These are phyloP conservation scores for Dipodascus geniculatus DNA, from an alignment of 805 yeast genomes.

Conservation along the genomic window DNA sequence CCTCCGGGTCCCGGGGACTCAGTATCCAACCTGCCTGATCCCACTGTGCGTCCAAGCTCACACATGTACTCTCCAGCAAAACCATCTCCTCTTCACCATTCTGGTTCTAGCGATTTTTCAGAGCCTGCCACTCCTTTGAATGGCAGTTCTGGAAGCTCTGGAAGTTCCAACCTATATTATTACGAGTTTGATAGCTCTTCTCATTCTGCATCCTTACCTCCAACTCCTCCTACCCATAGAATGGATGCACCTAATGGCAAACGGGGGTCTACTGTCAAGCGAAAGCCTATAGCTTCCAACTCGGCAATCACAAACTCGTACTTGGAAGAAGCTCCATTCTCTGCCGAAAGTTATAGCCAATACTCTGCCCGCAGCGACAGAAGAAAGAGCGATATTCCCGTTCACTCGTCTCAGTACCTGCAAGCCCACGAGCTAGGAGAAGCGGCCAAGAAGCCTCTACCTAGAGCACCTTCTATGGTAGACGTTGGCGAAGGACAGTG, in stretches of 20 bases:
- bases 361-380: not conserved
- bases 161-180: not conserved
- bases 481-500: conserved; percentile 20
- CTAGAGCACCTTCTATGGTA: conserved; percentile 11
- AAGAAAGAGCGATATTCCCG: not conserved
- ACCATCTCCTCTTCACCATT: not conserved
- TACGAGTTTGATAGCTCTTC: not conserved
- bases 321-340: conserved; percentile 1
- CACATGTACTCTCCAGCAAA: not conserved
- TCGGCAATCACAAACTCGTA: not conserved
- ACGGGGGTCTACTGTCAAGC: not conserved
- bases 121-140: not conserved
- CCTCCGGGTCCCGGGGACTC: not conserved
- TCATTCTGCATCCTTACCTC: not conserved
- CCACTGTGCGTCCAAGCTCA: not conserved
- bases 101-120: not conserved
- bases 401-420: not conserved
- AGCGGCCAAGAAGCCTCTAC: conserved; percentile 4
- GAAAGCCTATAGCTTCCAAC: not conserved
- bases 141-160: not conserved
- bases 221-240: not conserved
- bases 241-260: not conserved
- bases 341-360: not conserved
- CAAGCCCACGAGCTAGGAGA: not conserved
- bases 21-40: not conserved